A percentile compares a stretch with the other conserved stretches of the same genome.
phyloP scores from a whole-genome alignment of 306 rosid species.

The Elaeagnus macrophylla region DNA sequence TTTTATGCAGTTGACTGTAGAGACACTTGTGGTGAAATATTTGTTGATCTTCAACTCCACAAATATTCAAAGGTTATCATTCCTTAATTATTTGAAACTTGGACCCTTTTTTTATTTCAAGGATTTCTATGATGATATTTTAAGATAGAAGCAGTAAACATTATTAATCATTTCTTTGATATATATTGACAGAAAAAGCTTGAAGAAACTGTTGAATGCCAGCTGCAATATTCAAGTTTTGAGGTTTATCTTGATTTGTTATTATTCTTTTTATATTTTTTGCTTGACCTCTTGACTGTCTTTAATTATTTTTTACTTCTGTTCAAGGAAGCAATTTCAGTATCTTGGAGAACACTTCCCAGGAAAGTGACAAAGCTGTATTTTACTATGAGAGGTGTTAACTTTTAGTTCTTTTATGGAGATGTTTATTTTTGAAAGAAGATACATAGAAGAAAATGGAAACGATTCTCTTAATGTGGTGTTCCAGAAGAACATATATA shows the following conservation, averaged over 20 bases:
- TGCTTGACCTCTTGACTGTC: neutral
- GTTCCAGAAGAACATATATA: neutral
- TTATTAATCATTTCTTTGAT: conserved; percentile 4
- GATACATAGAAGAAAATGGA: neutral
- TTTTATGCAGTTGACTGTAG: conserved; percentile 84
- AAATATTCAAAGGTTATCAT: conserved; percentile 59
- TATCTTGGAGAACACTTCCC: conserved; percentile 70
- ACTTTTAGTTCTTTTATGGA: conserved; percentile 1
- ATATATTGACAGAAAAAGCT: conserved; percentile 49
- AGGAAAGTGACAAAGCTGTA: conserved; percentile 58
- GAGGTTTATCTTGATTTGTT: conserved; percentile 44
- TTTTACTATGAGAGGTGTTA: conserved; percentile 82
- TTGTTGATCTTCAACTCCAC: conserved; percentile 81
- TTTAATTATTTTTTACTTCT: conserved; percentile 4
- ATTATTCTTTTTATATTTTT: neutral
- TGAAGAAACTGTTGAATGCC: conserved; percentile 59
- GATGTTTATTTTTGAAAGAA: neutral
- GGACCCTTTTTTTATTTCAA: neutral
- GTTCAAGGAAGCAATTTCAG: conserved; percentile 66
- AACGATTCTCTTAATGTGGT: neutral
- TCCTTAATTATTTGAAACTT: neutral
- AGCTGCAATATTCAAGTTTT: conserved; percentile 55
- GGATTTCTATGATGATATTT: too few relatives aligned
- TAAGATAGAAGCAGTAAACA: neutral
- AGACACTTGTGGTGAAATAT: conserved; percentile 94